Base-by-base conservation (phyloP, 208 protist genomes). In the Wallacemonas sp. region DNA sequence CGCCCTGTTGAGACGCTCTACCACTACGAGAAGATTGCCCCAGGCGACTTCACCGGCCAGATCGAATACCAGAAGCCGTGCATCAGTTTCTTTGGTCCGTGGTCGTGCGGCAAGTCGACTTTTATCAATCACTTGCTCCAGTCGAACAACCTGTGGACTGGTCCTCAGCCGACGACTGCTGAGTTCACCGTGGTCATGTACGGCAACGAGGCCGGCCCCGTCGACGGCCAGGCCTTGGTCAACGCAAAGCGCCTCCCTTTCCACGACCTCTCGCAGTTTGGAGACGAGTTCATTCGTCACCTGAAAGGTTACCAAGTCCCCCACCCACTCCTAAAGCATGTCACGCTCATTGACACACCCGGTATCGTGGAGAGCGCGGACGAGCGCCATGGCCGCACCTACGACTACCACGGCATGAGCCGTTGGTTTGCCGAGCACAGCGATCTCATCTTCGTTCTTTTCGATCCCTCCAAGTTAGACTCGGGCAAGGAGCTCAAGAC, bases 221-320 rank as follows among this genome's bases (percentile, higher is more conserved):
- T 97, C 24, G 90, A 94, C 38, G 96, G 96, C 8, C 88, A 82
- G 70, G 86, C 87, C 24, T 65, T 95, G 11, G 80, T 79, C 21
- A 89, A 95, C 65, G 65, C 92, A 42, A 88, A 88, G 31, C 72
- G 93, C 41, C 76, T 95, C 56, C 94, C 96, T n/a, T 98, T 97
- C 68, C 86, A 82, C 17, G 89, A 81, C 8, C 66, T 98, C 11
- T 58, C 72, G 6, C 71, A 80, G 44, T 98, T 94, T 66, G 96
- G 96, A 46, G 84, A 92, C 34, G 70, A 75, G 12, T 95, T 98
- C 77, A 66, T 98, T 33, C 77, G 66, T 36, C 89, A 90, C 65
- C 92, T 98, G 66, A 70, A 88, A 38, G 94, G 84, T 21, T 80
- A 89, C 15, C 83, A 97, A 66, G 71, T 68, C 1, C 80, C 82